A percentile compares a stretch with the other conserved stretches of the same genome.
Conservation (phyloP, 177 flowering plant genomes). For the Vitis hybrid region DNA sequence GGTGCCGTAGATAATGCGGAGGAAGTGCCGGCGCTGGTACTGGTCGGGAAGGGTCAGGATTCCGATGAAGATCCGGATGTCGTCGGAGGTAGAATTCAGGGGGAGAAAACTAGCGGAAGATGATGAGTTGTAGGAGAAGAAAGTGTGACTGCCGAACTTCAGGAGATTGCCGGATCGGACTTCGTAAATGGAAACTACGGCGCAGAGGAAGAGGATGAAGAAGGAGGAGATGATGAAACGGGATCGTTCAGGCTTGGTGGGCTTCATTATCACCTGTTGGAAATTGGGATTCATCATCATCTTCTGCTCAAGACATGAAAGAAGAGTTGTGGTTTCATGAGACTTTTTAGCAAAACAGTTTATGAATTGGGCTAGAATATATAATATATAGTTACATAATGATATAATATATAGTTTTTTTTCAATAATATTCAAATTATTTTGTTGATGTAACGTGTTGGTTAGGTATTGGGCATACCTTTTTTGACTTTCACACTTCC, state of each 20-base stretch:
- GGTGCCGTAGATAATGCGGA: slow-evolving; percentile 62
- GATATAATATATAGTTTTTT: no score
- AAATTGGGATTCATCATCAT: not conserved
- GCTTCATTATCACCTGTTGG: slow-evolving; percentile 21
- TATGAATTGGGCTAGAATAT: no score
- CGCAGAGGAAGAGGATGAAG: slow-evolving; percentile 56
- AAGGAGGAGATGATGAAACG: slow-evolving; percentile 45
- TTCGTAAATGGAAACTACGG: slow-evolving; percentile 66
- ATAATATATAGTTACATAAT: no score
- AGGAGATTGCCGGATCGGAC: slow-evolving; percentile 43
- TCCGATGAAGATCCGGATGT: slow-evolving; percentile 65
- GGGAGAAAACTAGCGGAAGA: not conserved
- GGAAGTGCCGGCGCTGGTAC: slow-evolving; percentile 69
- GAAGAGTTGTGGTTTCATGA: no score
- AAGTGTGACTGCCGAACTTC: slow-evolving; percentile 41
- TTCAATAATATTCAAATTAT: not conserved
- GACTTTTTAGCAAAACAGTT: not conserved
- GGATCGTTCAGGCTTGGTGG: slow-evolving; percentile 14
- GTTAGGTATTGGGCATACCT: slow-evolving; percentile 5
- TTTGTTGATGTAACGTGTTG: slow-evolving; percentile 20
- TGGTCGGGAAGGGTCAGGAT: slow-evolving; percentile 70
- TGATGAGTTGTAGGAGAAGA: slow-evolving; percentile 13
- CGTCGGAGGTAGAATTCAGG: slow-evolving; percentile 7
- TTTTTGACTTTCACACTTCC: slow-evolving; percentile 16
- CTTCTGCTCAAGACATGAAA: not conserved